These are phyloP conservation scores for Passiflora organensis DNA, from an alignment of 345 rosid genomes.

Conservation along the genomic window DNA sequence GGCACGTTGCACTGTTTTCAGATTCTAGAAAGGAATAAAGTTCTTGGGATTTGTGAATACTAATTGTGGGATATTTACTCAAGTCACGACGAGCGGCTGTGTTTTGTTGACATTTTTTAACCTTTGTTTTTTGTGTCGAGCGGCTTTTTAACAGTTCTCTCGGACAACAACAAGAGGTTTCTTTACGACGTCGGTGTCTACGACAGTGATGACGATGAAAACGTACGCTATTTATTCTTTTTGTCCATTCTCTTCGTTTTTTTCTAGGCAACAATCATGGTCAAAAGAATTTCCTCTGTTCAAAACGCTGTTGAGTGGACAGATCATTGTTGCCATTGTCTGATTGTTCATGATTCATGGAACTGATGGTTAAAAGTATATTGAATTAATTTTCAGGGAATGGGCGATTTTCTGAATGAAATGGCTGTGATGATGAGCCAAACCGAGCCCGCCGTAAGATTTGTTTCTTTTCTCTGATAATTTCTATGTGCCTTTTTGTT, in stretches of 20 bases:
- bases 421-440: slow-evolving; percentile 90
- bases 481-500: not conserved
- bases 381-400: slow-evolving; percentile 57
- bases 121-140: not conserved
- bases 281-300: too few relatives aligned
- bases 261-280: too few relatives aligned
- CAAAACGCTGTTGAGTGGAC: too few relatives aligned
- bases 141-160: slow-evolving; percentile 60
- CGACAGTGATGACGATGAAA: slow-evolving; percentile 71
- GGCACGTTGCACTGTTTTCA: too few relatives aligned
- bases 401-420: slow-evolving; percentile 88
- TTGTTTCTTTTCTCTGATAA: not conserved
- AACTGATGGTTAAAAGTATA: too few relatives aligned
- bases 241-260: not conserved
- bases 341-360: too few relatives aligned
- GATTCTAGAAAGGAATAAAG: not conserved
- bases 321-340: too few relatives aligned
- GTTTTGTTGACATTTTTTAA: not conserved
- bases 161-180: slow-evolving; percentile 82
- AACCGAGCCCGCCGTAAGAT: slow-evolving; percentile 57
- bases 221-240: slow-evolving; percentile 28
- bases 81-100: not conserved
- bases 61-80: too few relatives aligned
- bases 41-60: too few relatives aligned
- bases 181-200: slow-evolving; percentile 86